Base-by-base conservation (phyloP, 2,329 filamentous ascomycete species). In the Leptodontidium sp. region DNA sequence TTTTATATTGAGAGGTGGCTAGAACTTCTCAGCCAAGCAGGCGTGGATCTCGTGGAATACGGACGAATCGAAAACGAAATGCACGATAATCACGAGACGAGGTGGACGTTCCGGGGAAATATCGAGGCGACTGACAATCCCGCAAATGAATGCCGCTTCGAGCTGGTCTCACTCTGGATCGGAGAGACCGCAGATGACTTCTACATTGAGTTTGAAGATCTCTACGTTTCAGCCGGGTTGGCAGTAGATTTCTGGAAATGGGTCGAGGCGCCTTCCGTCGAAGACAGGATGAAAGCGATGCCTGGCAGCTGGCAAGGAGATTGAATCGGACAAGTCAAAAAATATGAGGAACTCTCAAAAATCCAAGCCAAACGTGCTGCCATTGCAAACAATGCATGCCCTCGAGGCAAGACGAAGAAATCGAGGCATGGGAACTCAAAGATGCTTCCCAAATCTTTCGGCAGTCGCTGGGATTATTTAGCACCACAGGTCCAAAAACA, bases 11-110 rank as follows among this genome's bases (percentile, higher is more conserved):
- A 26, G 11, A 2, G 12, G 12, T 59, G 35, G 57, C 57, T 59
- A 17, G 38, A 29, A n/a, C 29, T 68, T 53, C 52, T 68, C 5
- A 24, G 21, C 40, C 9, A 29, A 1, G 50, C 26, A 24, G 61
- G 61, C 5, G n/a, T 59, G 1, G 45, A 68, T 47, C 35, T 64
- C 2, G 59, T 52, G 24, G 40, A 64, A 47, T 64, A 68, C 24
- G 17, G 66, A 38, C 47, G 58, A 52, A 61, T 21, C 24, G 66
- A 64, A 53, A 64, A 55, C 26, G 43, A 58, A 6, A 57, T 64
- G 59, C n/a, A 38, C 57, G 21, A 59, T 1, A 29, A 17, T 6
- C 6, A 29, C 4, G 3, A 12, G 12, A 43, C 12, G 8, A 17
- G 24, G 1, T 59, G 57, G 57, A 29, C 14, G 3, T 43, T 45